Evolutionary conservation across 148 eudicot species (phyloP).

Genomic region (Camellia granthamiana): DNA sequence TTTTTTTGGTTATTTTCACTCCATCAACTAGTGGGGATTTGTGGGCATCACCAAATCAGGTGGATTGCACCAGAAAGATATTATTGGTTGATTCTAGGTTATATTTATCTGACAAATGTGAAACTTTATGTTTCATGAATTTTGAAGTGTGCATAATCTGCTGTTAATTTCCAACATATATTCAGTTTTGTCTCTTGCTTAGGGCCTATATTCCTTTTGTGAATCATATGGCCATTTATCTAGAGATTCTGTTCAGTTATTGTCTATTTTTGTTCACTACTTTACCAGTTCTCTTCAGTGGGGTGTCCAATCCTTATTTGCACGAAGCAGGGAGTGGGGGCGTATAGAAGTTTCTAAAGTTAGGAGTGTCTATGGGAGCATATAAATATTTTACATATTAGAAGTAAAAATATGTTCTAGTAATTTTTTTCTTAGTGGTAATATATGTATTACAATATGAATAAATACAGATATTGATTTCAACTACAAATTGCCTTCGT

Average conservation of each 20-base stretch:
- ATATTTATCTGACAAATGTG: neutral
- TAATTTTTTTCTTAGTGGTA: too few species aligned
- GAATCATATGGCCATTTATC: slow-evolving; percentile 4
- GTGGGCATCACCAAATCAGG: neutral
- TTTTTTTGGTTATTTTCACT: neutral
- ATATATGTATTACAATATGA: too few species aligned
- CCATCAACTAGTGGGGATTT: neutral
- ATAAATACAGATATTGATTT: too few species aligned
- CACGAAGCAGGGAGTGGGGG: too few species aligned
- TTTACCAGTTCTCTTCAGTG: neutral
- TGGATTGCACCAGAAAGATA: neutral
- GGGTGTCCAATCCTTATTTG: neutral
- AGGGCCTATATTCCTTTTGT: neutral
- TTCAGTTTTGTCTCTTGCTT: neutral
- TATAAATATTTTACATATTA: too few species aligned
- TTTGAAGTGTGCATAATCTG: neutral
- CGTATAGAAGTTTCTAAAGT: too few species aligned
- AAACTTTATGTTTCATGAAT: neutral
- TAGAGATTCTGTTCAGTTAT: neutral
- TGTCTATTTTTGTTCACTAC: neutral
- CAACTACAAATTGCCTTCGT: too few species aligned
- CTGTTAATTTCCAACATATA: neutral
- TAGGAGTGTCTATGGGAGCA: too few species aligned
- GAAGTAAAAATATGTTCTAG: too few species aligned
- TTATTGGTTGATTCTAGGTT: slow-evolving; percentile 5